Percentiles rank a stretch among this genome's conserved stretches.
Evolutionary conservation across 2,329 filamentous ascomycete species (phyloP).

Genomic region (Huntiella savannae): DNA sequence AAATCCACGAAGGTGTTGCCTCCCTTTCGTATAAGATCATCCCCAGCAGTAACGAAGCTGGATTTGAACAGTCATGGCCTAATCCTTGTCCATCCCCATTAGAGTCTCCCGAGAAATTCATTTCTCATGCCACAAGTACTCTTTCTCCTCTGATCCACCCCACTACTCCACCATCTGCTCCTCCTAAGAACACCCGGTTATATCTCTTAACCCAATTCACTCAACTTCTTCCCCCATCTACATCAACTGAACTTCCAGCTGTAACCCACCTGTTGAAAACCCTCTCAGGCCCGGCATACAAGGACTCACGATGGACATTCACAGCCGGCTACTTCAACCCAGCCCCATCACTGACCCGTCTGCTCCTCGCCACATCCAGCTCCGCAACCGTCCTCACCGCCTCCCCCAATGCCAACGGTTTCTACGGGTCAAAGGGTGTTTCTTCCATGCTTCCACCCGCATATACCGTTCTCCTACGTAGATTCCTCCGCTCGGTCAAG

Average conservation of each 20-base stretch:
- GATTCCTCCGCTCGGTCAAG: conserved; percentile 49
- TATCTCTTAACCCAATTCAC: conserved; percentile 82
- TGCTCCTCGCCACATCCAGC: conserved; percentile 50
- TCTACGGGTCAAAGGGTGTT: conserved; percentile 73
- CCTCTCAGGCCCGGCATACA: conserved; percentile 43
- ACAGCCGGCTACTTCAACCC: conserved; percentile 99
- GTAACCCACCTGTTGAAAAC: conserved; percentile 55
- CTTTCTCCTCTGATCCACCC: conserved; percentile 46
- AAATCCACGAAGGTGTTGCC: conserved; percentile 57
- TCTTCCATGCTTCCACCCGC: conserved; percentile 81
- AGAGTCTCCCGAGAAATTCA: conserved; percentile 48
- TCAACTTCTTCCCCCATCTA: conserved; percentile 58
- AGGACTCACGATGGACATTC: conserved; percentile 72
- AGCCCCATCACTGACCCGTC: conserved; percentile 59
- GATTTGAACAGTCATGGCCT: conserved; percentile 56
- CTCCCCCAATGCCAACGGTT: conserved; percentile 84
- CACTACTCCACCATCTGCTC: conserved; percentile 14
- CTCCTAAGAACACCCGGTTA: conserved; percentile 42
- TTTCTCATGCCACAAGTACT: conserved; percentile 44
- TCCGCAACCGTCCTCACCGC: conserved; percentile 78
- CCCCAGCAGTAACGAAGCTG: conserved; percentile 34
- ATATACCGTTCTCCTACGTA: conserved; percentile 72
- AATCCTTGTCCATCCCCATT: conserved; percentile 65
- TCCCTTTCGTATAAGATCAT: conserved; percentile 65
- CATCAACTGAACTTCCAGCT: conserved; percentile 75